Evolutionary conservation across 768 basidiomycete species (phyloP), one percentile per base, ranked within the genome.

Genomic region (Tubosaeta sp.): DNA sequence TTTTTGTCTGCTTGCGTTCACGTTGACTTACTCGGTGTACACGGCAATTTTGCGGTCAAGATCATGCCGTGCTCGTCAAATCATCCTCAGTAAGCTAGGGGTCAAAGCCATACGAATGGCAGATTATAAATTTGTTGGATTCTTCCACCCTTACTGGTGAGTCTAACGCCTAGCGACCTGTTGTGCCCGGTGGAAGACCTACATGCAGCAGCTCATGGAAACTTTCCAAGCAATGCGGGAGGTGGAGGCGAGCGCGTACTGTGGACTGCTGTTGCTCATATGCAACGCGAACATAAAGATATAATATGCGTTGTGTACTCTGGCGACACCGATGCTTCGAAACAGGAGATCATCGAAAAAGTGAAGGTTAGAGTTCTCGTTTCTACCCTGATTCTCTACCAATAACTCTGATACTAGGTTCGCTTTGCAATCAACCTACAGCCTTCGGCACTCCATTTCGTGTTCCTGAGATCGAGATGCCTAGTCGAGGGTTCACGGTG

Each of bases 91-190:
- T 29, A 52, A 59, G 12, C n/a, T 68, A 5, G 57, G 56, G 9
- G 11, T 49, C 18, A 13, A 41, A 22, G 35, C 21, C 14, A 31
- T 48, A 0, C 14, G 52, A 29, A 12, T 44, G 8, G 54, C 14
- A 27, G 44, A 52, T 5, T 52, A 53, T 43, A 71, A 61, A 41
- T 69, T 94, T 18, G 73, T 94, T 3, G 94, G 88, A 0, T 87
- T 94, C 71, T 95, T 96, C 65, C 94, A 98, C 73, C 94, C 94
- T 0, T 98, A 94, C 66, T 98, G 94, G 94, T 94, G 60, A 71
- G 82, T 62, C 13, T 6, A 39, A 41, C 2, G 36, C 32, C 32
- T 52, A 9, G 3, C 19, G 29, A 18, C 38, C 51, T 30, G 18
- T 21, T 25, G 30, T 32, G 43, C n/a, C 12, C 27, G 30, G 22